phyloP scores from a whole-genome alignment of 2,329 filamentous ascomycete genomes.

The Ascochyta koolunga region DNA sequence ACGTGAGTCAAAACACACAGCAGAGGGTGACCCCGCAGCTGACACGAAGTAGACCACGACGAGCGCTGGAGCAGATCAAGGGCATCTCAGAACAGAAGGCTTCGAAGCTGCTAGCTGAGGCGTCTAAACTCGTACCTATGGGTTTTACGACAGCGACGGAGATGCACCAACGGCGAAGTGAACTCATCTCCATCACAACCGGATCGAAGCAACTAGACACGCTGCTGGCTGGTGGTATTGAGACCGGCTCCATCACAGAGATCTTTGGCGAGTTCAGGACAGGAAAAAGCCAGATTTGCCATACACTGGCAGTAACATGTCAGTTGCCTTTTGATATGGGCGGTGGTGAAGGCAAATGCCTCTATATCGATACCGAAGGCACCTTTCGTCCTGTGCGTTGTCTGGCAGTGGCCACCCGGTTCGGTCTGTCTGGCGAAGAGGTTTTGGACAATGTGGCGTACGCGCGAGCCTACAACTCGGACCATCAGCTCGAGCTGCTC shows the following conservation, averaged over 20 bases:
- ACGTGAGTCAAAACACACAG: slow-evolving; percentile 62
- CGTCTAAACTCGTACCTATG: slow-evolving; percentile 98
- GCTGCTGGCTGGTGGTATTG: slow-evolving; percentile 88
- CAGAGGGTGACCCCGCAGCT: slow-evolving; percentile 20
- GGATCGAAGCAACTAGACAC: slow-evolving; percentile 98
- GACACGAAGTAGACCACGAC: slow-evolving; percentile 60
- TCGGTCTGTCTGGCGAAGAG: slow-evolving; percentile 93
- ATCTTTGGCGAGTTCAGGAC: slow-evolving; percentile 98
- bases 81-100: slow-evolving; percentile 98
- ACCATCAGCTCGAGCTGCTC: slow-evolving; percentile 93
- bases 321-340: slow-evolving; percentile 99
- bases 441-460: slow-evolving; percentile 98
- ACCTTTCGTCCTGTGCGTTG: slow-evolving; percentile 91
- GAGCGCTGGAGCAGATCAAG: slow-evolving; percentile 91
- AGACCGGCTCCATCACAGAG: slow-evolving; percentile 97
- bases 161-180: slow-evolving; percentile 96
- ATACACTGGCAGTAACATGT: slow-evolving; percentile 97
- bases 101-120: slow-evolving; percentile 86
- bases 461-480: slow-evolving; percentile 96
- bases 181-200: slow-evolving; percentile 96
- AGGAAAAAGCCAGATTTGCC: slow-evolving; percentile 97
- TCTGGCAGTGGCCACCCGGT: slow-evolving; percentile 90
- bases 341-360: slow-evolving; percentile 94
- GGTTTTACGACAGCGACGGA: slow-evolving; percentile 98
- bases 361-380: slow-evolving; percentile 98